Conservation (phyloP, 768 basidiomycete genomes). For the Boletus fagicola region DNA sequence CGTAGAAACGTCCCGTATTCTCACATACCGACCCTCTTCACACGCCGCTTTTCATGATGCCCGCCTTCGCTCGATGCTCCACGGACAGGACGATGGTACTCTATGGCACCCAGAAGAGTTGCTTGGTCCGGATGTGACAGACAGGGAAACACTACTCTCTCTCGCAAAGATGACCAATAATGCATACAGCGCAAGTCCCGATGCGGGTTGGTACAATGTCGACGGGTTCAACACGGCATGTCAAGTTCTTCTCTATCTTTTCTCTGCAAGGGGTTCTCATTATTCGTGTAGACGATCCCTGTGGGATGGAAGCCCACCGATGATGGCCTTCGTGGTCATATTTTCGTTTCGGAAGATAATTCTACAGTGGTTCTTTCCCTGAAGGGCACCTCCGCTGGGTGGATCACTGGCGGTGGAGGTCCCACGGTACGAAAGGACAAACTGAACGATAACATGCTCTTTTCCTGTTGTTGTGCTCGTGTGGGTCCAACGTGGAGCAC, state of each 20-base stretch:
- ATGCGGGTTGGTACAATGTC: slow-evolving; percentile 70
- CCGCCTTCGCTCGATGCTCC: slow-evolving; percentile 37
- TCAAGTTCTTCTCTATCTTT: not conserved
- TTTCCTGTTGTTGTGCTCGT: slow-evolving; percentile 93
- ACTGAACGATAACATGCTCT: slow-evolving; percentile 91
- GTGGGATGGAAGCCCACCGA: slow-evolving; percentile 89
- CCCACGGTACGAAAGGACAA: slow-evolving; percentile 88
- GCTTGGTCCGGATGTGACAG: slow-evolving; percentile 65
- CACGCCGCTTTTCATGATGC: slow-evolving; percentile 32
- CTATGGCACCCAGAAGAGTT: slow-evolving; percentile 69
- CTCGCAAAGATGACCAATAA: slow-evolving; percentile 91
- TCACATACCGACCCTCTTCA: slow-evolving; percentile 49
- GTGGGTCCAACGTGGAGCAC: slow-evolving; percentile 94
- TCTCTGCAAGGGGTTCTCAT: not conserved
- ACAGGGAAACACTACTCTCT: slow-evolving; percentile 66
- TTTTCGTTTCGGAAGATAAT: slow-evolving; percentile 83
- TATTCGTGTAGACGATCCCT: slow-evolving; percentile 50
- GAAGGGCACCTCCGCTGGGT: slow-evolving; percentile 87
- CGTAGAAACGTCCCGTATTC: slow-evolving; percentile 39
- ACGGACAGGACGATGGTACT: slow-evolving; percentile 39
- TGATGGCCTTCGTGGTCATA: slow-evolving; percentile 90
- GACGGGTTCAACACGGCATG: slow-evolving; percentile 62
- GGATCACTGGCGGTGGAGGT: slow-evolving; percentile 70
- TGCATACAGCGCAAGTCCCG: slow-evolving; percentile 59
- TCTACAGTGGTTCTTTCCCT: slow-evolving; percentile 83